Base-by-base conservation (phyloP, 108 stramenopile species). In the Nitzschia sp. region DNA sequence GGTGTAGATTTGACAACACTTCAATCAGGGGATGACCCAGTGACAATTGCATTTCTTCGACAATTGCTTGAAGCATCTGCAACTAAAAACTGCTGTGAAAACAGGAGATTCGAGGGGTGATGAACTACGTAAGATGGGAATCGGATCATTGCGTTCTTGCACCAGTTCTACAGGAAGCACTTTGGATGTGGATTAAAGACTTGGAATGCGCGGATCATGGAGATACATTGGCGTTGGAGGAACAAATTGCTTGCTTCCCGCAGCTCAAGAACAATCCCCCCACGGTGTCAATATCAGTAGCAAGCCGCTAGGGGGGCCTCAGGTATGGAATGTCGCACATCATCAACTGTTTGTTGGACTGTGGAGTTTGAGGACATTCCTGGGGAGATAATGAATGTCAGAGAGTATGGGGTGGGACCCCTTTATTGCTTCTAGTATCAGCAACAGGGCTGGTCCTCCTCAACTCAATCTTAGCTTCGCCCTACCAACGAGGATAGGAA, bases 361-460 rank as follows among this genome's bases (percentile, higher is more conserved):
- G 92, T 68, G 87, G 87, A 12, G 54, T 84, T 11, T 93, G 92
- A 89, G 92, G 92, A n/a, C 92, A 93, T 76, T 51, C 76, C 7
- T 56, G 79, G 63, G 92, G 92, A 7, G 92, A 93, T 62, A 67
- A 89, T 25, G 92, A 93, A 58, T 93, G 92, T 73, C 57, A 63
- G 22, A 63, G 22, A 54, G 76, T 19, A 84, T 75, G 65, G 92
- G 92, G 43, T 93, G 92, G 92, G 73, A 93, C 84, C 92, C 92
- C 8, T 93, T 93, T 70, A 46, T 64, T 63, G 15, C 24, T 58
- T 48, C 42, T 19, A 7, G 7, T 52, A 44, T 39, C 29, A 38
- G n/a, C 54, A 34, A 29, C 57, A 26, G 51, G 9, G 21, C 59
- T 17, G 60, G 43, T 40, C 54, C 67, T 11, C 12, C 73, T n/a